Base-by-base conservation (phyloP, 1,139 yeast species). In the Nakaseomyces delphensis region DNA sequence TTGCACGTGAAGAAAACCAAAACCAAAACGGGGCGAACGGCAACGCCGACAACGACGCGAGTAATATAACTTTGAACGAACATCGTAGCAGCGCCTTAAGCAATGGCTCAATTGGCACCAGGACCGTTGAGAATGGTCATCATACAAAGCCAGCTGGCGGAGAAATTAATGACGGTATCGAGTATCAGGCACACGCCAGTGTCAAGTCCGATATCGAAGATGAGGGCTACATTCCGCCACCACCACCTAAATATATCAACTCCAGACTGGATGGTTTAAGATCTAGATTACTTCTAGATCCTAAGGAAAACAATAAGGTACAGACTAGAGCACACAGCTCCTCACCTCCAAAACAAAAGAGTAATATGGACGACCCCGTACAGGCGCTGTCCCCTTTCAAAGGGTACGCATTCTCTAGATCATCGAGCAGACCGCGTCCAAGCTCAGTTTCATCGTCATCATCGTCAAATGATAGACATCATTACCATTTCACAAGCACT, bases 311-410 rank as follows among this genome's bases (percentile, higher is more conserved):
- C n/a, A 25, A n/a, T 15, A 33, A 33, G 27, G 48, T 23, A 38
- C 47, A 20, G 18, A 21, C 27, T 11, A 41, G 27, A 2, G 19
- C 30, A 11, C 28, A 5, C 6, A 14, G 24, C 36, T 15, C 44
- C 43, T 27, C 44, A 44, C 5, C 51, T 48, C 29, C 57, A 53
- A 15, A 57, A 55, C 31, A 28, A 6, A 28, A 28, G 14, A 11
- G 18, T 6, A 14, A 7, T 29, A 42, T 55, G 41, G 62, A 57
- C 18, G 49, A 50, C 19, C 63, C 63, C 0, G 64, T 62, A 5
- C 61, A 56, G 2, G 62, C 57, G 2, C 42, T 60, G 21, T 59
- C 63, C 7, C 56, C 51, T 38, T 54, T 60, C 60, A 51, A 62
- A 40, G 59, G 63, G 13, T 59, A 63, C 3, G 62, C 64, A 3